Evolutionary conservation across 2,329 filamentous ascomycete species (phyloP).

Genomic region (Talaromyces funiculosus): DNA sequence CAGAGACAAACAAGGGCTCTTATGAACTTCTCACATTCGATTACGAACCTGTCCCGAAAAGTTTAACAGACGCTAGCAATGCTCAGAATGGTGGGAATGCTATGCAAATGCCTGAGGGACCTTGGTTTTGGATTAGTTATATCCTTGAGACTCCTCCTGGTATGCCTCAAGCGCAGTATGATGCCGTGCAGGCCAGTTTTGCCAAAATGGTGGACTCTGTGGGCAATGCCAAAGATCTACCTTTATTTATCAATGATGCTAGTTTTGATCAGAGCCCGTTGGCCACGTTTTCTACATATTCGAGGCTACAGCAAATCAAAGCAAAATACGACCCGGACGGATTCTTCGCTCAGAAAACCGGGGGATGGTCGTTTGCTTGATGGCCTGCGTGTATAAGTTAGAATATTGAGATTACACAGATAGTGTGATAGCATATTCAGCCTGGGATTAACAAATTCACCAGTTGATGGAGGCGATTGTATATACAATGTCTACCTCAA

Average conservation of each 20-base stretch:
- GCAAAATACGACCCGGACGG: constrained; percentile 33
- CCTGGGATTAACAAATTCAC: too few species aligned
- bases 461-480: not conserved
- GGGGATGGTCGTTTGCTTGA: not conserved
- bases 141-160: constrained; percentile 22
- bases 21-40: constrained; percentile 25
- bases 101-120: constrained; percentile 32
- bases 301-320: constrained; percentile 34
- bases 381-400: not conserved
- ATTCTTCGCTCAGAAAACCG: not conserved
- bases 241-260: constrained; percentile 30
- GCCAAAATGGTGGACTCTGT: constrained; percentile 24
- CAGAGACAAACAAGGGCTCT: constrained; percentile 25
- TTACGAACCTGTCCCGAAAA: constrained; percentile 26
- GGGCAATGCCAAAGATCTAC: constrained; percentile 23
- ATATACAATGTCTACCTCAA: not conserved
- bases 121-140: constrained; percentile 30
- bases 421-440: too few species aligned
- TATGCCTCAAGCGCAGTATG: constrained; percentile 21
- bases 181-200: constrained; percentile 27
- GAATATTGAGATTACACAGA: too few species aligned
- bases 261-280: constrained; percentile 27
- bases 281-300: constrained; percentile 27
- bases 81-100: constrained; percentile 27
- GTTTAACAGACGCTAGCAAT: constrained; percentile 29